Evolutionary conservation across 2,329 filamentous ascomycete species (phyloP), one percentile per base, ranked within the genome.

Genomic region (Proliferodiscus dingleyae): DNA sequence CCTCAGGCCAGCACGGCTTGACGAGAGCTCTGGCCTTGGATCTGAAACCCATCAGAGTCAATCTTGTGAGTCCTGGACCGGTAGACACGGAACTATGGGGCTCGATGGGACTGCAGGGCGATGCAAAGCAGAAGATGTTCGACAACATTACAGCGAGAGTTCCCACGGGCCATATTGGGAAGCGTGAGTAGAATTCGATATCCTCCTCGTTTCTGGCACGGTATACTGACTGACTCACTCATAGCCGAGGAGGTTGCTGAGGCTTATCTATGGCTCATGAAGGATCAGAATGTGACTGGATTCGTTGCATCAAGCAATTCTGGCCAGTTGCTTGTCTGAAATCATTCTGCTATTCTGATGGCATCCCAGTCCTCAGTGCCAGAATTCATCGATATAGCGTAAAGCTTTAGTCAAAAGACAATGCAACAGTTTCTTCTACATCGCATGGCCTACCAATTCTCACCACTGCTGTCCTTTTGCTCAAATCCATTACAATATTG

Each of bases 31-130:
- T 87, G 26, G 82, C 82, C 2, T 56, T 85, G 24, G 81, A 86
- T 55, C 57, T 87, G 45, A 73, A 71, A 51, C 83, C 83, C 0
- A 63, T 85, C 7, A 66, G 83, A 2, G 80, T 85, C 21, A 87
- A 87, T 58, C 58, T 74, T 0, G 76, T 86, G 1, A 68, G 64
- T 43, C 79, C 80, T 0, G 83, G 81, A 0, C 66, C 69, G 0
- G 68, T 77, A 0, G 61, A 70, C 30, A 80, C 77, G 5, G 71
- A 72, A 42, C 41, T 79, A 11, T 73, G 65, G 66, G 61, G 40
- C n/a, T n/a, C n/a, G n/a, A n/a, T n/a, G 4, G 18, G 32, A 2
- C 29, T 56, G 32, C 8, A 5, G 4, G 32, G 42, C 22, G 69
- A 70, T 33, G 43, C 74, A 23, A 72, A 63, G 61, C 60, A 61